phyloP scores from a whole-genome alignment of 2,329 filamentous ascomycete genomes.

The Talaromyces atroroseus region DNA sequence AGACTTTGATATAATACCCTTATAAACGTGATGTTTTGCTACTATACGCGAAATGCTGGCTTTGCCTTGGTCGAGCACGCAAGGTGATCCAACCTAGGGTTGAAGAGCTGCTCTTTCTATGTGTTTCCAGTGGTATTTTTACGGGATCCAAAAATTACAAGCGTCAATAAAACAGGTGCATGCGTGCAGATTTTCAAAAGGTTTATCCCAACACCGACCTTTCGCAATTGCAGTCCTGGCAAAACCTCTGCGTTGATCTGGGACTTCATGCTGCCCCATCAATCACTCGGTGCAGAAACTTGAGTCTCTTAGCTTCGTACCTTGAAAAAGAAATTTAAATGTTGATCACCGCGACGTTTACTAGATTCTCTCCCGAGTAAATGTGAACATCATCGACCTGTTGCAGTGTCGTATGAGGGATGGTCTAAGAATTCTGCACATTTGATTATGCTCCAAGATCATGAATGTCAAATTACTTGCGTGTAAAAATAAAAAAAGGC shows the following conservation, averaged over 20 bases:
- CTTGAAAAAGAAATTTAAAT: not conserved
- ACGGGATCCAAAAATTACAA: slow-evolving; percentile 19
- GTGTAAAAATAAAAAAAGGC: no score
- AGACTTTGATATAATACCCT: no score
- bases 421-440: no score
- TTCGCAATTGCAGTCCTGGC: slow-evolving; percentile 19
- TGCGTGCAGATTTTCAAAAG: slow-evolving; percentile 18
- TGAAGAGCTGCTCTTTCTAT: no score
- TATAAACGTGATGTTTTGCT: no score
- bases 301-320: slow-evolving; percentile 8
- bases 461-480: no score
- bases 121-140: no score
- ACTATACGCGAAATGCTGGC: no score
- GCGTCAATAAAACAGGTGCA: slow-evolving; percentile 20
- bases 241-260: slow-evolving; percentile 22
- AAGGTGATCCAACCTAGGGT: no score
- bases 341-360: not conserved
- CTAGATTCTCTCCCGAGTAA: slow-evolving; percentile 19
- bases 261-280: slow-evolving; percentile 17
- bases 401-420: slow-evolving; percentile 25
- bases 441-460: no score
- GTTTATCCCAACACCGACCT: slow-evolving; percentile 14
- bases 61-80: no score
- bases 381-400: slow-evolving; percentile 28
- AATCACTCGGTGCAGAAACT: slow-evolving; percentile 25